These are phyloP conservation scores for Cruciata laevipes DNA, from an alignment of 257 asterid species.

Conservation along the genomic window DNA sequence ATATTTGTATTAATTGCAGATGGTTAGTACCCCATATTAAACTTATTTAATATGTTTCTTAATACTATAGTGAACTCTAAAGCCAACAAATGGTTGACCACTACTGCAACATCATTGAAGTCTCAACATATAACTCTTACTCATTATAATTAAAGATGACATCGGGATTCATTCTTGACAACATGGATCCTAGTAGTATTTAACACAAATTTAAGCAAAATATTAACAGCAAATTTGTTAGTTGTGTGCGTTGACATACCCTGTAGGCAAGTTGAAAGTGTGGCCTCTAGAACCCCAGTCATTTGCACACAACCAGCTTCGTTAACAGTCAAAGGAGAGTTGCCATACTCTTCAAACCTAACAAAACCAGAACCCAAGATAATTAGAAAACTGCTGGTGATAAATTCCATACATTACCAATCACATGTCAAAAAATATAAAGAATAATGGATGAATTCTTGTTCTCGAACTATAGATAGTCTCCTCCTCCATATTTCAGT, in stretches of 20 bases:
- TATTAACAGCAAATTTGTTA: not conserved
- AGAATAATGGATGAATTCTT: slow-evolving; percentile 9
- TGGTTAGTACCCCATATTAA: too few relatives aligned
- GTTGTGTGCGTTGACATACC: slow-evolving; percentile 30
- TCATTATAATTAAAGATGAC: not conserved
- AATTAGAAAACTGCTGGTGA: slow-evolving; percentile 15
- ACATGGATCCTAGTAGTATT: not conserved
- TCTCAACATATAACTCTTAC: not conserved
- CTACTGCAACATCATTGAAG: too few relatives aligned
- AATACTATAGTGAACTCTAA: not conserved
- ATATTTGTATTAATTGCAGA: too few relatives aligned
- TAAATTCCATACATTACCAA: not conserved
- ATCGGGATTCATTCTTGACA: not conserved
- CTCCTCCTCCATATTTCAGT: slow-evolving; percentile 36
- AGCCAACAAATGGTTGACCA: too few relatives aligned
- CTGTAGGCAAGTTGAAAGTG: slow-evolving; percentile 64
- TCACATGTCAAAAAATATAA: not conserved
- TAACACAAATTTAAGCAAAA: not conserved
- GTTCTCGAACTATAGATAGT: slow-evolving; percentile 39
- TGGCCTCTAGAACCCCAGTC: slow-evolving; percentile 88
- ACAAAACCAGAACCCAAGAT: slow-evolving; percentile 14
- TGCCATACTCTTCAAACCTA: slow-evolving; percentile 86
- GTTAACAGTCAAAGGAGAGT: slow-evolving; percentile 58
- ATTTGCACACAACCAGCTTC: slow-evolving; percentile 85
- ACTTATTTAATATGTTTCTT: too few relatives aligned